Evolutionary conservation across 495 filamentous ascomycete genomes (phyloP).

Genomic region (Achaetomiella virescens): DNA sequence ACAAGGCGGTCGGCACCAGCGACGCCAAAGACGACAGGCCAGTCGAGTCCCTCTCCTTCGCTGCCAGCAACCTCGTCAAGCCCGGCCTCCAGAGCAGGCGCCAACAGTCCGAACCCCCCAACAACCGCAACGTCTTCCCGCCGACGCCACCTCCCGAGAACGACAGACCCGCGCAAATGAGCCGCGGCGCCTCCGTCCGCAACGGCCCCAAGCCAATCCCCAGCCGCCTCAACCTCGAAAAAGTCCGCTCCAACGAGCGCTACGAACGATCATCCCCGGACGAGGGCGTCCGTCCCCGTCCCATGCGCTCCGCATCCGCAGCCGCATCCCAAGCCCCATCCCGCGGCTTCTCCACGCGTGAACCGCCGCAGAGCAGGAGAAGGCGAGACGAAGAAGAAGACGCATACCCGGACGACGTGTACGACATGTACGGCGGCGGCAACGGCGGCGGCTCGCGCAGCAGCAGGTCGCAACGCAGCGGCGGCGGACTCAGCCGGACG

Average conservation of each 20-base stretch:
- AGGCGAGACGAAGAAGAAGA: conserved; percentile 52
- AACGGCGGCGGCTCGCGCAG: conserved; percentile 27
- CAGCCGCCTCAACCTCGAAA: conserved; percentile 49
- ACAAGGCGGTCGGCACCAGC: conserved; percentile 42
- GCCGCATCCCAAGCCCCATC: conserved; percentile 24
- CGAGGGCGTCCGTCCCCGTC: conserved; percentile 32
- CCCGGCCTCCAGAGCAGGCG: conserved; percentile 69
- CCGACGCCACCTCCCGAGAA: conserved; percentile 92
- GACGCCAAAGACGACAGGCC: conserved; percentile 63
- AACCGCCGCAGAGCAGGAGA: conserved; percentile 15
- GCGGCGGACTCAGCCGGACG: conserved; percentile 19
- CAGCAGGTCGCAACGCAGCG: conserved; percentile 28
- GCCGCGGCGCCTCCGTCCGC: conserved; percentile 48
- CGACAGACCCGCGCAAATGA: conserved; percentile 49
- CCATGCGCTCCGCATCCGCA: conserved; percentile 33
- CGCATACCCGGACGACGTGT: conserved; percentile 59
- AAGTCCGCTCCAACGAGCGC: conserved; percentile 37
- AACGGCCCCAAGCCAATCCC: conserved; percentile 49
- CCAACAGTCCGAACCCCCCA: conserved; percentile 80
- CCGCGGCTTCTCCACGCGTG: conserved; percentile 45
- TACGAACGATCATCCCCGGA: conserved; percentile 47
- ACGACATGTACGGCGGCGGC: conserved; percentile 58
- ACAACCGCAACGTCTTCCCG: conserved; percentile 78
- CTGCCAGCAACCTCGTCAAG: conserved; percentile 84
- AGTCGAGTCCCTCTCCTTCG: conserved; percentile 76